phyloP scores from a whole-genome alignment of 495 filamentous ascomycete genomes.

The Hyaloscypha finlandica region DNA sequence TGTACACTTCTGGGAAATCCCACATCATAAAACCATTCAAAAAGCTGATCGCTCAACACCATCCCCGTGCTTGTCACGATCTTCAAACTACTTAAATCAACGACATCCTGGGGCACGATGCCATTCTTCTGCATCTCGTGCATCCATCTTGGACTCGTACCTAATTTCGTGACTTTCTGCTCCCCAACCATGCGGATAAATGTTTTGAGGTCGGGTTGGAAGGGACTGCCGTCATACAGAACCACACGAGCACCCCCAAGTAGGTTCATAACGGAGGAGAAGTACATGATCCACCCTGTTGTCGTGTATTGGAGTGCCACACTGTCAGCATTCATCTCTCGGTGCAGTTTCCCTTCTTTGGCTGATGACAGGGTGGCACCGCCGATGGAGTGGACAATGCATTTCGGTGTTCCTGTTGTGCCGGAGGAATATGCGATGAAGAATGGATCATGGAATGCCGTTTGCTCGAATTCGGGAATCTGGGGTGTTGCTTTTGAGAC shows the following conservation, averaged over 20 bases:
- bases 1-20: slow-evolving; percentile 67
- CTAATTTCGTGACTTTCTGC: slow-evolving; percentile 61
- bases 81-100: slow-evolving; percentile 59
- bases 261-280: slow-evolving; percentile 54
- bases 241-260: slow-evolving; percentile 58
- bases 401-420: slow-evolving; percentile 74
- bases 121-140: slow-evolving; percentile 63
- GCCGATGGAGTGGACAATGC: slow-evolving; percentile 71
- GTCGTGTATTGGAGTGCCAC: slow-evolving; percentile 51
- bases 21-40: slow-evolving; percentile 82
- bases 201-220: slow-evolving; percentile 61
- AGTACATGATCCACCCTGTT: slow-evolving; percentile 83
- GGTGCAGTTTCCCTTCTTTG: slow-evolving; percentile 67
- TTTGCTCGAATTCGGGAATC: slow-evolving; percentile 55
- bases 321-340: slow-evolving; percentile 47
- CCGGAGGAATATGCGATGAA: slow-evolving; percentile 72
- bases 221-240: slow-evolving; percentile 78
- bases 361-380: slow-evolving; percentile 56
- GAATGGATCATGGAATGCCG: slow-evolving; percentile 69
- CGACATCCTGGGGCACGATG: slow-evolving; percentile 58
- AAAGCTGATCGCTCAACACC: slow-evolving; percentile 71
- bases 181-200: slow-evolving; percentile 60
- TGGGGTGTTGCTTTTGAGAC: slow-evolving; percentile 44
- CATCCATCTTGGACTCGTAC: slow-evolving; percentile 74
- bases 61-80: slow-evolving; percentile 72